Conservation (phyloP, 305 asterid genomes). For the Fraxinus nigra region DNA sequence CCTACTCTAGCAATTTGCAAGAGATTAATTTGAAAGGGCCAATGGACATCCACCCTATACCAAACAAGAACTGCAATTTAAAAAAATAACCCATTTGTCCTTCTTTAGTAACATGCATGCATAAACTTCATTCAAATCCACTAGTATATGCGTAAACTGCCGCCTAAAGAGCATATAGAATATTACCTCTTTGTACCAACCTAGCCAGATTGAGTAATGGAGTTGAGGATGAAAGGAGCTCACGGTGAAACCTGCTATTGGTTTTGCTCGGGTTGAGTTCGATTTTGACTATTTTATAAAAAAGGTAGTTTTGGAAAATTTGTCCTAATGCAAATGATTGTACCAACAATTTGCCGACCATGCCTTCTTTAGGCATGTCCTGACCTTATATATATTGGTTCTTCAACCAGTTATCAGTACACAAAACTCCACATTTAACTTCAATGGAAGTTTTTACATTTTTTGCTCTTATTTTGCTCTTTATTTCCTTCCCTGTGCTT, state of each 20-base stretch:
- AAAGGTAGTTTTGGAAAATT: not conserved
- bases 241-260: not conserved
- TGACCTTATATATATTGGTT: conserved; percentile 14
- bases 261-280: not conserved
- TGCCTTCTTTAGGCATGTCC: not conserved
- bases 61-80: not conserved
- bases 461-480: conserved; percentile 7
- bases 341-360: conserved; percentile 8
- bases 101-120: conserved; percentile 8
- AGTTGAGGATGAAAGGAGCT: not conserved
- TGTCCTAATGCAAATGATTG: not conserved
- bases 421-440: not conserved
- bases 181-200: not conserved
- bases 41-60: not conserved
- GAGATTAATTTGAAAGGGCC: not conserved
- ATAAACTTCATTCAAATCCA: not conserved
- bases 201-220: not conserved
- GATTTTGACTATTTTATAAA: not conserved
- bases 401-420: not conserved
- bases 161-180: conserved; percentile 22
- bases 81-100: not conserved
- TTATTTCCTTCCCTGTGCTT: conserved; percentile 1
- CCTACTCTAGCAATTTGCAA: not conserved
- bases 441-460: conserved; percentile 12
- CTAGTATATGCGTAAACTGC: not conserved